A percentile compares a stretch with the other conserved stretches of the same genome.
Conservation (phyloP, 1,284 basidiomycete genomes). For the Ganoderma boninense region DNA sequence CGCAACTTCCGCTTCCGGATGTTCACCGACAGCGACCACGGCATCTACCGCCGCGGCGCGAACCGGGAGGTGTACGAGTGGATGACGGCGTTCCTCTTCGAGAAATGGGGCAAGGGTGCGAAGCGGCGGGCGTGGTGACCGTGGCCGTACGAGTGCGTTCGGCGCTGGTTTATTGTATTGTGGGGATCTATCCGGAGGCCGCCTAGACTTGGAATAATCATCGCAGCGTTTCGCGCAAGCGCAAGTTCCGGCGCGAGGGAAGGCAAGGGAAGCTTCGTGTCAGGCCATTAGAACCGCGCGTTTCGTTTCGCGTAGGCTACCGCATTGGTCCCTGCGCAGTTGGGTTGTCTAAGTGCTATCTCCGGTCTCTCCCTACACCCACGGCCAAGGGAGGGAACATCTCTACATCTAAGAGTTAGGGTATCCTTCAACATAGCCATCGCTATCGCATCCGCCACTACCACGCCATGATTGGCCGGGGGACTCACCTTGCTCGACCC, state of each 20-base stretch:
- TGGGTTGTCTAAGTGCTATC: no score
- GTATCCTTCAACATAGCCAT: no score
- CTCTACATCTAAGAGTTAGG: no score
- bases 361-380: no score
- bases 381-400: no score
- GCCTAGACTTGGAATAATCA: neutral
- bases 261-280: neutral
- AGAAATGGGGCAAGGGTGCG: conserved; percentile 93
- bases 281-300: no score
- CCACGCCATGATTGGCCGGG: no score
- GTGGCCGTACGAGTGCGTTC: neutral
- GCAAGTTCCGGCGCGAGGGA: no score
- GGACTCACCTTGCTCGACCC: no score
- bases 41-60: conserved; percentile 77
- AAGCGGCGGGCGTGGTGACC: conserved; percentile 44
- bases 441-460: no score
- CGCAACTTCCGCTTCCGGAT: conserved; percentile 90
- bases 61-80: conserved; percentile 88
- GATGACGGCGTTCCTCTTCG: conserved; percentile 83
- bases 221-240: neutral
- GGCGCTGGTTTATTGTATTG: neutral
- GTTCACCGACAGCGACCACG: conserved; percentile 95
- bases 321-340: no score
- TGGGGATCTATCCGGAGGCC: neutral
- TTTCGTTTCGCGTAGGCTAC: no score